Evolutionary conservation across 1,284 basidiomycete species (phyloP), one percentile per base, ranked within the genome.

Genomic region (Farysia itapuensis): DNA sequence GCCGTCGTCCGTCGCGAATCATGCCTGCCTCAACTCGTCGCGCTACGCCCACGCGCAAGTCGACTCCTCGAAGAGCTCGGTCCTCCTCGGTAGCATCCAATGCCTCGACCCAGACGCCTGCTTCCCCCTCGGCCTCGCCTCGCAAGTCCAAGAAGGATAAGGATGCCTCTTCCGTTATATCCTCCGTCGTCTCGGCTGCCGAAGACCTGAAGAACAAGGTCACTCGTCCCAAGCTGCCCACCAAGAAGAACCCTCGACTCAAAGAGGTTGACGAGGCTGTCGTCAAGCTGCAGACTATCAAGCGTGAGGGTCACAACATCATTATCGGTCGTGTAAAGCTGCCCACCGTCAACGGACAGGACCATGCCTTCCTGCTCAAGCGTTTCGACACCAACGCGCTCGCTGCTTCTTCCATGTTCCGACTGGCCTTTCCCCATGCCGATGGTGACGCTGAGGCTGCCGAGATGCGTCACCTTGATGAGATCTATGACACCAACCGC

Each of bases 351-450:
- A 76, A 76, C 42, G 74, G 74, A 14, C 52, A 60, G 32, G 73
- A 70, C 42, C 90, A 94, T 16, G 89, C 91, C n/a, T 94, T 94
- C 78, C 88, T 96, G 74, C 86, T 96, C 44, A 85, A 91, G 58
- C 86, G 94, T 51, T 95, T 91, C 74, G 94, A 99, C 80, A 97
- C 94, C 5, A 86, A 90, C 60, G 93, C 93, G 19, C 84, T 99
- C 78, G 91, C 89, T 50, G 85, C 94, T 15, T 95, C 92, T 5
- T 95, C 94, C 53, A 95, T 99, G 90, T 97, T 91, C 81, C 89
- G 91, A 65, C 90, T 93, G 20, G 91, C 93, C 0, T 98, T 93
- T 79, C 94, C 95, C 8, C 84, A 81, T 42, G 88, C 92, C 1
- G 80, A 82, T 23, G 89, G 90, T 3, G 82, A 83, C 34, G 85